These are phyloP conservation scores for Asterochloris sp. DNA, from an alignment of 139 green algal genomes.

Conservation along the genomic window DNA sequence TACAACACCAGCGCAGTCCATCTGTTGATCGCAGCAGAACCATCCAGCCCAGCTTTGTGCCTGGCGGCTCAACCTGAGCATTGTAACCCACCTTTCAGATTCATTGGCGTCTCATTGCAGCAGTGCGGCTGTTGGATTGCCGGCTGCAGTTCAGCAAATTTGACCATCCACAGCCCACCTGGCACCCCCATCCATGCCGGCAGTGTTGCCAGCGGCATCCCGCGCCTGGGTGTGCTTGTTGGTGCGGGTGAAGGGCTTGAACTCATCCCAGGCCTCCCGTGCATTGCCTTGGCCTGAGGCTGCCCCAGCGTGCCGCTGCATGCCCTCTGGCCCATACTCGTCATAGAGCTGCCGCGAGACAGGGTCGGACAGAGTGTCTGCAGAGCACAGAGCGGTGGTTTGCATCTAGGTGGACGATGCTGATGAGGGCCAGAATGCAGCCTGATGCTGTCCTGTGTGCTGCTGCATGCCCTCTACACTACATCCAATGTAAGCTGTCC, in stretches of 20 bases:
- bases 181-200: too few species aligned
- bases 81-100: too few species aligned
- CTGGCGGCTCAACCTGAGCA: too few species aligned
- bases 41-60: too few species aligned
- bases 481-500: not conserved
- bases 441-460: not conserved
- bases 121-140: too few species aligned
- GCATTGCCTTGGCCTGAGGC: conserved; percentile 39
- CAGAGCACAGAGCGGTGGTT: not conserved
- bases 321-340: conserved; percentile 33
- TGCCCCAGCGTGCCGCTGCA: conserved; percentile 27
- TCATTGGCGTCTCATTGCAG: too few species aligned
- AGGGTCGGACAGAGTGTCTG: conserved; percentile 45
- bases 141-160: too few species aligned
- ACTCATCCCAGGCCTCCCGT: conserved; percentile 47
- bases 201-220: conserved; percentile 1
- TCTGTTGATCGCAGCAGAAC: too few species aligned
- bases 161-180: too few species aligned
- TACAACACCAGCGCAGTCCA: too few species aligned
- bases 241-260: conserved; percentile 48
- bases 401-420: not conserved
- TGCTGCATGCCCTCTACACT: not conserved
- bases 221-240: conserved; percentile 45
- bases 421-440: not conserved
- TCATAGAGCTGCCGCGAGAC: conserved; percentile 39